Evolutionary conservation across 306 rosid genomes (phyloP).

Genomic region (Crotalaria pallida): DNA sequence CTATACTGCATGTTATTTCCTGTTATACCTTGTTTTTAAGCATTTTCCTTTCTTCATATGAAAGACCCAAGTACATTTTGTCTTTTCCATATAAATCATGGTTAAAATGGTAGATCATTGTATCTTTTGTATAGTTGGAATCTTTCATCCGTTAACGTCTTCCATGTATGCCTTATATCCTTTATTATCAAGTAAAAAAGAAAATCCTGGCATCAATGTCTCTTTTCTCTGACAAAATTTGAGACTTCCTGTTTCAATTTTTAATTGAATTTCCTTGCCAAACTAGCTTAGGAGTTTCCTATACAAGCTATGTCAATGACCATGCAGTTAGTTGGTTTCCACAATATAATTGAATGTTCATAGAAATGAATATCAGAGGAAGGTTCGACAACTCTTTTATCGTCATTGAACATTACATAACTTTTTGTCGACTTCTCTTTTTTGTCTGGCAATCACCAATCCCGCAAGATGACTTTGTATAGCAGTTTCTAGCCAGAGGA

Average conservation of each 20-base stretch:
- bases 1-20: neutral
- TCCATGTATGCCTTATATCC: neutral
- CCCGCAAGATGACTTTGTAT: neutral
- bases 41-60: neutral
- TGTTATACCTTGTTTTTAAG: neutral
- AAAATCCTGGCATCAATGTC: neutral
- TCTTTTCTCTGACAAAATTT: neutral
- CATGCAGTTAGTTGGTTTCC: neutral
- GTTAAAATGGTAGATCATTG: neutral
- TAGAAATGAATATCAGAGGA: neutral
- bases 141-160: neutral
- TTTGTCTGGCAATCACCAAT: neutral
- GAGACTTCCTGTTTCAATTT: neutral
- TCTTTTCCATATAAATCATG: neutral
- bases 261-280: neutral
- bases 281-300: neutral
- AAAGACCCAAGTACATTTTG: neutral
- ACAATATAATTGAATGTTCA: neutral
- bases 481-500: neutral
- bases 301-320: neutral
- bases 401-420: neutral
- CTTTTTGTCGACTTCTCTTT: neutral
- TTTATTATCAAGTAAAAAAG: neutral
- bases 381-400: neutral
- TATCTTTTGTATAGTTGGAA: neutral